Percentiles rank a stretch among this genome's conserved stretches.
phyloP scores from a whole-genome alignment of 495 filamentous ascomycete genomes.

The Podospora australis region DNA sequence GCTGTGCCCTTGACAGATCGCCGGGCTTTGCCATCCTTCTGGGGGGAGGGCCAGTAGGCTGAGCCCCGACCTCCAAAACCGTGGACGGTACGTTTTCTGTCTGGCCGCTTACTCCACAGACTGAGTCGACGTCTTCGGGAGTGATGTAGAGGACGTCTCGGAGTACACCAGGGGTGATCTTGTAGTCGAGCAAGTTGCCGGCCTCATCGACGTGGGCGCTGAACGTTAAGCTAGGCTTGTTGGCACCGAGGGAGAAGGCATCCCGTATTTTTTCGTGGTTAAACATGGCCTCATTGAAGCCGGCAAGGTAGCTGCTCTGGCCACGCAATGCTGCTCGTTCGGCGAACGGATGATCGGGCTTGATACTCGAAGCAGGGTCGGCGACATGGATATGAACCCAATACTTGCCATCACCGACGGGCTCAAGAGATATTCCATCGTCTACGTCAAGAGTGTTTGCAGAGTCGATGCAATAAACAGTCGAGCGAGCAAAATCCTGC shows the following conservation, averaged over 20 bases:
- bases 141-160: conserved; percentile 71
- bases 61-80: conserved; percentile 29
- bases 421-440: conserved; percentile 79
- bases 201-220: conserved; percentile 58
- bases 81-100: conserved; percentile 1
- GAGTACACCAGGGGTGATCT: conserved; percentile 64
- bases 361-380: conserved; percentile 84
- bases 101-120: conserved; percentile 36
- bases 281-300: conserved; percentile 71
- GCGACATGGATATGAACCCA: conserved; percentile 91
- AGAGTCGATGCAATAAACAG: conserved; percentile 81
- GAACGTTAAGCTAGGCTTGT: conserved; percentile 72
- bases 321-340: conserved; percentile 57
- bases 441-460: conserved; percentile 71
- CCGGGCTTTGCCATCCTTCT: conserved; percentile 30
- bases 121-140: conserved; percentile 45
- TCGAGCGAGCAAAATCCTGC: conserved; percentile 61
- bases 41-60: conserved; percentile 6
- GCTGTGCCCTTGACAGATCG: conserved; percentile 27
- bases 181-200: conserved; percentile 62
- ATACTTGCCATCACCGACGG: conserved; percentile 50
- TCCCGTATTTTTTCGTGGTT: conserved; percentile 46
- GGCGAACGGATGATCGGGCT: conserved; percentile 49
- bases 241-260: conserved; percentile 61
- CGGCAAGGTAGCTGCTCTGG: conserved; percentile 68